Evolutionary conservation across 129 eudicot species (phyloP), one percentile per base, ranked within the genome.

Genomic region (Flaveria bidentis): DNA sequence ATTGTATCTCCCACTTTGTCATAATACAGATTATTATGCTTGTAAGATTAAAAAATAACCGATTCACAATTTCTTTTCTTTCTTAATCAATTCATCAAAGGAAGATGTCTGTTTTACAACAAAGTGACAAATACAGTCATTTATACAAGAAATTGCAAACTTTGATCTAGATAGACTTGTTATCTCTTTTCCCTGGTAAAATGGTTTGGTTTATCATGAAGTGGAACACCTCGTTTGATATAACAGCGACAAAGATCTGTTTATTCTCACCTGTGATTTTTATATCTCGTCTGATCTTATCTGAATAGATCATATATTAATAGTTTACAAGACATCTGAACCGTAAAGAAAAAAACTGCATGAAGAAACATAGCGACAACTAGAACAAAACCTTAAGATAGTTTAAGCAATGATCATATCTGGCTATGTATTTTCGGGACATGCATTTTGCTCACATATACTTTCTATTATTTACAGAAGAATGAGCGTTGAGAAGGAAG

Each of bases 401-500:
- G 25, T 25, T n/a, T 53, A 53, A 53, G 60, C n/a, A 6, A 17
- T 53, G 60, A n/a, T 53, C 11, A 17, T 53, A 17, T 17, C 2
- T 49, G 53, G 14, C n/a, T 49, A 14, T 13, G 14, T 8, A 12
- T 2, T 49, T 47, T 49, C 17, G 3, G 53, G 65, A 58, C 33
- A 58, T 20, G 5, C 33, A 58, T 58, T 57, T 58, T 58, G 5
- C 36, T 58, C 33, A 58, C 20, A 58, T 14, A 5, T 26, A 62
- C 17, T 12, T 62, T 62, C 67, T 4, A 28, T 28, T 28, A 62
- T 33, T 62, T 14, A 26, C 45, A 62, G 44, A 62, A 62, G 44
- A 13, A 62, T 14, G 67, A 15, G 14, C 45, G 14, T 62, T 7
- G 67, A 62, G 67, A 62, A 62, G 44, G 67, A 62, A 62, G 67